phyloP scores from a whole-genome alignment of 495 filamentous ascomycete genomes.

The Penicillium macrosclerotiorum region DNA sequence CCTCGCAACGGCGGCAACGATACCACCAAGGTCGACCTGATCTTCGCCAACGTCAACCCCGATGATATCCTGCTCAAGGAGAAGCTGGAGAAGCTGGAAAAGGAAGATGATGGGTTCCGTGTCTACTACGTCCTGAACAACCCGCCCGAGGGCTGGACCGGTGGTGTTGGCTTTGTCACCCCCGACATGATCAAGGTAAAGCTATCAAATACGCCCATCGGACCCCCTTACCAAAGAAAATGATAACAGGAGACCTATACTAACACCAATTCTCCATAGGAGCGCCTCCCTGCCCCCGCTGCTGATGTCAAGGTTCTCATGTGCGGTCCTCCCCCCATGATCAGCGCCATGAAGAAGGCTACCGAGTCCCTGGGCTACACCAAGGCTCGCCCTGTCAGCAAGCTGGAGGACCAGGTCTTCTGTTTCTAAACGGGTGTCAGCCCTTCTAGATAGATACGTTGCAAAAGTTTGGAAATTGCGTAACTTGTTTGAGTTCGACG shows the following conservation, averaged over 20 bases:
- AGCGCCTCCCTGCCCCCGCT: conserved; percentile 79
- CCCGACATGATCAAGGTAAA: conserved; percentile 92
- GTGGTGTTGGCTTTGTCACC: conserved; percentile 91
- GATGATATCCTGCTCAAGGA: conserved; percentile 93
- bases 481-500: background rate
- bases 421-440: conserved; percentile 66
- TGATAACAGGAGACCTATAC: too few relatives aligned
- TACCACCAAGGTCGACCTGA: conserved; percentile 82
- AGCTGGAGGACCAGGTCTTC: conserved; percentile 96
- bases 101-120: conserved; percentile 74
- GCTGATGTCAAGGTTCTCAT: conserved; percentile 91
- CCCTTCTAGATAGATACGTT: too few relatives aligned
- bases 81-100: conserved; percentile 75
- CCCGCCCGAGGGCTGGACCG: conserved; percentile 84
- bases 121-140: conserved; percentile 96
- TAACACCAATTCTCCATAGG: conserved; percentile 41
- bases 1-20: conserved; percentile 66
- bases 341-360: conserved; percentile 95
- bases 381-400: conserved; percentile 91
- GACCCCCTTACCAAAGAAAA: too few relatives aligned
- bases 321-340: conserved; percentile 95
- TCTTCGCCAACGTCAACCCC: conserved; percentile 92
- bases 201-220: too few relatives aligned
- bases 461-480: background rate
- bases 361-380: conserved; percentile 83